Evolutionary conservation across 805 yeast genomes (phyloP).

Genomic region (Candida xiaguanensis): DNA sequence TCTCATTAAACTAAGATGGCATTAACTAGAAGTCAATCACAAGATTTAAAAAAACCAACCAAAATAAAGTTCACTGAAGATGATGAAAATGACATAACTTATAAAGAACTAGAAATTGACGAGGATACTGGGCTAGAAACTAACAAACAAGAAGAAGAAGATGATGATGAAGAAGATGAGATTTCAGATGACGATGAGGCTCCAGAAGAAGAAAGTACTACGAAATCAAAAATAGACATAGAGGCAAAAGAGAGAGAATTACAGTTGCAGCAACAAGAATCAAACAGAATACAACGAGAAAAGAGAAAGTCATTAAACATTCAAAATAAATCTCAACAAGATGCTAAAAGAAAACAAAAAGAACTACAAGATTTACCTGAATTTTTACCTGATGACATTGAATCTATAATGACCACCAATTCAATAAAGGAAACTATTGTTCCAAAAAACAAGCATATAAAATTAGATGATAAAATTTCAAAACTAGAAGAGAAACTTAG

Average conservation of each 20-base stretch:
- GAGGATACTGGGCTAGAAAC: conserved; percentile 1
- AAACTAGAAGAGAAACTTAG: conserved; percentile 31
- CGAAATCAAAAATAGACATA: conserved; percentile 22
- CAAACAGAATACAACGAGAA: conserved; percentile 28
- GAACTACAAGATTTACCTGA: conserved; percentile 29
- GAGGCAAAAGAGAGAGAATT: conserved; percentile 20
- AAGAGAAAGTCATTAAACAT: conserved; percentile 32
- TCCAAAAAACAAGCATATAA: conserved; percentile 26
- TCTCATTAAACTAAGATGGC: conserved; percentile 17
- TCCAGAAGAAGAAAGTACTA: conserved; percentile 42
- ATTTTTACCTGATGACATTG: conserved; percentile 38
- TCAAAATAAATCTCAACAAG: conserved; percentile 34
- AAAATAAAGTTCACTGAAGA: conserved; percentile 33
- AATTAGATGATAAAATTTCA: conserved; percentile 26
- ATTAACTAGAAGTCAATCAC: conserved; percentile 24
- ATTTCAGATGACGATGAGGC: conserved; percentile 31
- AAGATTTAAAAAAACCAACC: conserved; percentile 13
- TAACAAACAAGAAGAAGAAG: conserved; percentile 14
- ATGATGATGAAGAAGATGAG: conserved; percentile 9
- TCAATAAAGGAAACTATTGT: neutral
- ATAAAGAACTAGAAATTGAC: conserved; percentile 11
- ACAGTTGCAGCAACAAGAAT: conserved; percentile 19
- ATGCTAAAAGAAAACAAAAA: conserved; percentile 17
- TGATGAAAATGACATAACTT: conserved; percentile 16
- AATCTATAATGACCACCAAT: conserved; percentile 8